Conservation (phyloP, 192 early-diverging fungal genomes). For the Coemansia sp. region DNA sequence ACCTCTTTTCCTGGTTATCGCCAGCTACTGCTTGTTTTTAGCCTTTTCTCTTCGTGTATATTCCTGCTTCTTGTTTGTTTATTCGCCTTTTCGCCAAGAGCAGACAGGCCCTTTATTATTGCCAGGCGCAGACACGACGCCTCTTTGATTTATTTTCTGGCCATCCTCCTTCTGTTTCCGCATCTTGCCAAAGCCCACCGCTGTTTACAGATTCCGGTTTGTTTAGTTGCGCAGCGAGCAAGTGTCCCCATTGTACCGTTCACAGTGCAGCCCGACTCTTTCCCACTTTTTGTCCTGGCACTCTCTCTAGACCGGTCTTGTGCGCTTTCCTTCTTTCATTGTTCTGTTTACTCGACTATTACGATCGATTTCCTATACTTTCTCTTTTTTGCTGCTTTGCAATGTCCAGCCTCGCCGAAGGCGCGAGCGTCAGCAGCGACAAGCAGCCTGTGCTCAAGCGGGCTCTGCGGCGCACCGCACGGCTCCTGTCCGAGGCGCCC, state of each 20-base stretch:
- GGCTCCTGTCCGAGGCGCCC: slow-evolving; percentile 10
- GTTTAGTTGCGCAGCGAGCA: not conserved
- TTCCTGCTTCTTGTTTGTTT: not conserved
- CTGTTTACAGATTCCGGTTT: slow-evolving; percentile 9
- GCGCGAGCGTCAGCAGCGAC: slow-evolving; percentile 10
- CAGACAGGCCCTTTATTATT: not conserved
- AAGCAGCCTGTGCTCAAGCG: slow-evolving; percentile 22
- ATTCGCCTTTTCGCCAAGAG: not conserved
- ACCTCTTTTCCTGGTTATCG: not conserved
- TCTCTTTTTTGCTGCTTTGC: not conserved
- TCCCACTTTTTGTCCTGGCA: not conserved
- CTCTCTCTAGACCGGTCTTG: not conserved
- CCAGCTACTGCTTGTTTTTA: not conserved
- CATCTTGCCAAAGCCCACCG: not conserved
- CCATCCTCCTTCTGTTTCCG: not conserved
- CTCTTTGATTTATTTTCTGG: not conserved
- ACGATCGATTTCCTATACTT: slow-evolving; percentile 10
- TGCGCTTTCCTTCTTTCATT: slow-evolving; percentile 10
- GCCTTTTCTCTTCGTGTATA: slow-evolving; percentile 1
- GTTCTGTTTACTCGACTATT: slow-evolving; percentile 13
- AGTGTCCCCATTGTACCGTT: not conserved
- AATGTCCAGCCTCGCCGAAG: slow-evolving; percentile 9
- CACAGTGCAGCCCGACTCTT: not conserved
- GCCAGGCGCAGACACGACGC: not conserved
- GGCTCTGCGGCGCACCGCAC: slow-evolving; percentile 12